Percentiles rank a stretch among this genome's conserved stretches.
phyloP scores from a whole-genome alignment of 441 rosid genomes.

The Populus tomentosa region DNA sequence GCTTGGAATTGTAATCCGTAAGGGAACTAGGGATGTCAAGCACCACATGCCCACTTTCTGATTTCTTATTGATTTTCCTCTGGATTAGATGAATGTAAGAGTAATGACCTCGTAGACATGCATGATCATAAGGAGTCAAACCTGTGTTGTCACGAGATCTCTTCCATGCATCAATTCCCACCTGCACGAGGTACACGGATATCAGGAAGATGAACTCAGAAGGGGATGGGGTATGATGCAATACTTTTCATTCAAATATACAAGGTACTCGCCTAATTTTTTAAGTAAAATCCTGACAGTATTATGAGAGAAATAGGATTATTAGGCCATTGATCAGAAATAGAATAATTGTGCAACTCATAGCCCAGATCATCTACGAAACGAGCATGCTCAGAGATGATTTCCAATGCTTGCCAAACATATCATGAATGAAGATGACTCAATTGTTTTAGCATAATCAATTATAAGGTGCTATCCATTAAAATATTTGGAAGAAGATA shows the following conservation, averaged over 20 bases:
- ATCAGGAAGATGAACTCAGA: not conserved
- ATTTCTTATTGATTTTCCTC: slow-evolving; percentile 56
- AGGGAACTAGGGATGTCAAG: slow-evolving; percentile 45
- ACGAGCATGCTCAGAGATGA: not conserved
- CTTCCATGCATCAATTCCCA: slow-evolving; percentile 87
- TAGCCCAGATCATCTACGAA: not conserved
- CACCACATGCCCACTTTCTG: slow-evolving; percentile 44
- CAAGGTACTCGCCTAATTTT: not conserved
- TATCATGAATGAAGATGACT: not conserved
- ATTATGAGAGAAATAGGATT: not conserved
- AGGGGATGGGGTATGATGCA: not conserved
- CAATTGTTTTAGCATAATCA: not conserved
- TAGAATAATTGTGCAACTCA: not conserved
- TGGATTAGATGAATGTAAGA: slow-evolving; percentile 82
- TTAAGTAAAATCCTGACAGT: not conserved
- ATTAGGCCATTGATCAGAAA: not conserved
- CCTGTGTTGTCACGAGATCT: slow-evolving; percentile 72
- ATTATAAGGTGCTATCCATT: not conserved
- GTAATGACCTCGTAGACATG: slow-evolving; percentile 83
- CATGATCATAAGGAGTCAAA: slow-evolving; percentile 86
- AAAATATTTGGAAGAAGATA: not conserved
- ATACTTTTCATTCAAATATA: not conserved
- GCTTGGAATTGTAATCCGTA: slow-evolving; percentile 27
- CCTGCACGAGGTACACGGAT: slow-evolving; percentile 32
- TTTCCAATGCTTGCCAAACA: not conserved